Evolutionary conservation across 805 yeast genomes (phyloP).

Genomic region (Brettanomyces anomalus): DNA sequence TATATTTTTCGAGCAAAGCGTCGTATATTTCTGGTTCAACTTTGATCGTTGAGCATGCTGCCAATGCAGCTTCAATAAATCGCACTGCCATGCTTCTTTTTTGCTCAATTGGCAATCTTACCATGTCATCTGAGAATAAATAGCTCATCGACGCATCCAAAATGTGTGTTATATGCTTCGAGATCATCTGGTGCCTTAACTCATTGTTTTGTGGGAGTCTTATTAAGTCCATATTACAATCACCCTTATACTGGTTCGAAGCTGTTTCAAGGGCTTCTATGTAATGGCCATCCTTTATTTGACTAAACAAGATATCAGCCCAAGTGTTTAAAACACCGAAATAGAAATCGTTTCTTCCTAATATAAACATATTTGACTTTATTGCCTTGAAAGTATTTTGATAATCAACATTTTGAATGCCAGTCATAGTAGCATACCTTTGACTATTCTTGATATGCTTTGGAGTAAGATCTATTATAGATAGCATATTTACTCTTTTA

Average conservation of each 20-base stretch:
- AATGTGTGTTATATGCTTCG: constrained; percentile 46
- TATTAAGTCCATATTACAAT: constrained; percentile 37
- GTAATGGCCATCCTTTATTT: constrained; percentile 41
- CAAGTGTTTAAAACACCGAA: constrained; percentile 58
- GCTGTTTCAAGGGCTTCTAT: constrained; percentile 50
- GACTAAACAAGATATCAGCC: constrained; percentile 52
- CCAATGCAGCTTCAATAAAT: constrained; percentile 31
- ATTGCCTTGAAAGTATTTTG: constrained; percentile 27
- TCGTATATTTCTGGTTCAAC: constrained; percentile 29
- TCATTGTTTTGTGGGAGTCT: constrained; percentile 45
- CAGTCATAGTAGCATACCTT: constrained; percentile 8
- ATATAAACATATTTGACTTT: constrained; percentile 39
- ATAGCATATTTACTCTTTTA: constrained; percentile 26
- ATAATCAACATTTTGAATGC: constrained; percentile 11
- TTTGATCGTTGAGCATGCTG: constrained; percentile 30
- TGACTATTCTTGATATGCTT: constrained; percentile 26
- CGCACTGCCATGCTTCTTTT: constrained; percentile 16
- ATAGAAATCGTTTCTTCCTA: constrained; percentile 43
- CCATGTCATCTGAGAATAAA: constrained; percentile 24
- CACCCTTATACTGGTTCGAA: constrained; percentile 42
- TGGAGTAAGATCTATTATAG: constrained; percentile 29
- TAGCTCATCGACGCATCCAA: constrained; percentile 43
- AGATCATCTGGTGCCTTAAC: constrained; percentile 39
- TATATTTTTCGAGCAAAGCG: constrained; percentile 35
- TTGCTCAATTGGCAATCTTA: constrained; percentile 4